These are phyloP conservation scores for Tolypocladium tundrense DNA, from an alignment of 2,329 filamentous ascomycete species.

Conservation along the genomic window DNA sequence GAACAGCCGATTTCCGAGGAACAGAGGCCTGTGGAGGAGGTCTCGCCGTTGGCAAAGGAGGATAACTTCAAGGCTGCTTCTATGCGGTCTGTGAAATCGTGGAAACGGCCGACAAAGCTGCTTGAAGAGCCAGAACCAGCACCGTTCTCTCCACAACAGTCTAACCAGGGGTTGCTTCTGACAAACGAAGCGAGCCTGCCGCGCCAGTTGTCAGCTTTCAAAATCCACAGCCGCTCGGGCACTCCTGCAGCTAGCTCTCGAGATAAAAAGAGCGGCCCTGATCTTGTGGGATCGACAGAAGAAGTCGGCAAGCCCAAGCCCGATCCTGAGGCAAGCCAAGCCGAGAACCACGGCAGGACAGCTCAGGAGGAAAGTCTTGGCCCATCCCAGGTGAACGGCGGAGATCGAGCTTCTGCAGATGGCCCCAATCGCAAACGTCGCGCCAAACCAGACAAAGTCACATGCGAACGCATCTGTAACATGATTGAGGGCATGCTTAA, in stretches of 20 bases:
- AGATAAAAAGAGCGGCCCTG: not conserved
- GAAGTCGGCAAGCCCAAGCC: not conserved
- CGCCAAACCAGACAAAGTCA: not conserved
- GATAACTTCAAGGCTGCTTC: not conserved
- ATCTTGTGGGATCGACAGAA: not conserved
- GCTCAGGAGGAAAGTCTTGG: not conserved
- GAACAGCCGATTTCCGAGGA: not conserved
- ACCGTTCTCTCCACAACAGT: not conserved
- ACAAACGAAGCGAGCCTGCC: not conserved
- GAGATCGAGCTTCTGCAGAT: not conserved
- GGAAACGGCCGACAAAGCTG: not conserved
- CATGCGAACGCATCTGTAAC: slow-evolving; percentile 10
- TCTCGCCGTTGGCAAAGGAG: not conserved
- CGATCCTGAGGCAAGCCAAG: not conserved
- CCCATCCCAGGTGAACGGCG: not conserved
- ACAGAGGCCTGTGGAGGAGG: not conserved
- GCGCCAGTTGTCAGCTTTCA: not conserved
- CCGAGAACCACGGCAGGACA: not conserved
- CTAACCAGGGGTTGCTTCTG: not conserved
- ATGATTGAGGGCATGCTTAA: slow-evolving; percentile 18
- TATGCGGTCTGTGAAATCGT: not conserved
- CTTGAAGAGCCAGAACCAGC: not conserved
- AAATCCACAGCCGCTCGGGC: not conserved
- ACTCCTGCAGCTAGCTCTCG: not conserved
- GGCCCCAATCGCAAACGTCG: not conserved